Conservation (phyloP, 352 stramenopile genomes). For the Phytophthora tentaculata region DNA sequence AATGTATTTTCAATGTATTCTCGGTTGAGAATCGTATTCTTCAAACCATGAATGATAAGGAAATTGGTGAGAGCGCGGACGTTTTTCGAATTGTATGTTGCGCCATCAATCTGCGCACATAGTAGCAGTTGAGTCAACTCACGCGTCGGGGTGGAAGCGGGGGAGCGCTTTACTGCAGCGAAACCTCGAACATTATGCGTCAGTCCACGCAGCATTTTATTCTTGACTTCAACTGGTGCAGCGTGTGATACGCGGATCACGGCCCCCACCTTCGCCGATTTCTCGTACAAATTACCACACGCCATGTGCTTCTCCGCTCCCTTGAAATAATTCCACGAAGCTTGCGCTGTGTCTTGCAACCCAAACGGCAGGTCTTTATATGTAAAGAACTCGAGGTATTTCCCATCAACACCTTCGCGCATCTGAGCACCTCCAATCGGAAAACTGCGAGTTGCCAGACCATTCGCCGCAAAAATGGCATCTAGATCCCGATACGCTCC, state of each 20-base stretch:
- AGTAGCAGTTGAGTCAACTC: slow-evolving; percentile 28
- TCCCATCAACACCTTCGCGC: slow-evolving; percentile 25
- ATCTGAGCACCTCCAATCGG: slow-evolving; percentile 29
- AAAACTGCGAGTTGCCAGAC: slow-evolving; percentile 19
- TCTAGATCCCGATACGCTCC: slow-evolving; percentile 29
- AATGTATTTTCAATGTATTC: slow-evolving; percentile 38
- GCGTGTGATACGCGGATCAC: slow-evolving; percentile 32
- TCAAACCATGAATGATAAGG: slow-evolving; percentile 23
- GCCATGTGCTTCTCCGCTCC: slow-evolving; percentile 38
- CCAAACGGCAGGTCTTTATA: slow-evolving; percentile 48
- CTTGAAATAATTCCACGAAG: slow-evolving; percentile 47
- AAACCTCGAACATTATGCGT: slow-evolving; percentile 27
- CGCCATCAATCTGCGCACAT: slow-evolving; percentile 26
- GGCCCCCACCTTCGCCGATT: slow-evolving; percentile 26
- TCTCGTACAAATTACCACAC: slow-evolving; percentile 39
- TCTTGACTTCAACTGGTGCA: slow-evolving; percentile 25
- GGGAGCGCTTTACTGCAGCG: slow-evolving; percentile 21
- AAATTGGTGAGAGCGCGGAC: slow-evolving; percentile 29
- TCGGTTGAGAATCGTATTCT: slow-evolving; percentile 22
- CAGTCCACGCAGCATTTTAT: slow-evolving; percentile 33
- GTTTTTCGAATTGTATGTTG: slow-evolving; percentile 5
- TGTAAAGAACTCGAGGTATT: slow-evolving; percentile 40
- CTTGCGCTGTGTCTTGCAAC: slow-evolving; percentile 32
- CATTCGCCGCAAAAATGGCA: slow-evolving; percentile 24
- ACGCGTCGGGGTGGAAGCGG: slow-evolving; percentile 9